Evolutionary conservation across 441 rosid genomes (phyloP), one percentile per base, ranked within the genome.

Genomic region (Bocquillonia castaneifolia): DNA sequence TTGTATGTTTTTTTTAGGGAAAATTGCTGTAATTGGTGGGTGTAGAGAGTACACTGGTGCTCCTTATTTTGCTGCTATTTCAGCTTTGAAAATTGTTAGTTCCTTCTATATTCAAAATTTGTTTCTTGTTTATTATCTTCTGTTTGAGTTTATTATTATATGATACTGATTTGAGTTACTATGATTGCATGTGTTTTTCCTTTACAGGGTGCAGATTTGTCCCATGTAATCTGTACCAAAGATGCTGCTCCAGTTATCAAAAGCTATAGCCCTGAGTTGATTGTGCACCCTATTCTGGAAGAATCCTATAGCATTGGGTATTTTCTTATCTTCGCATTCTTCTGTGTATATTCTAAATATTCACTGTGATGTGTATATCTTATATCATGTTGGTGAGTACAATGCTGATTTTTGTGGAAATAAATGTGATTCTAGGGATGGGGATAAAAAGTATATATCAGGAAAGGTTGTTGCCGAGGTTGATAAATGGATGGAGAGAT

Each of bases 11-110:
- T n/a, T n/a, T 40, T 54, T 82, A 91, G 99, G 97, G 77, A 93
- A 87, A 82, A 81, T 93, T 77, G 96, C 96, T 77, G 88, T 93
- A 63, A 74, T 91, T 59, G 99, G 99, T 69, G 99, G 99, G 18
- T 91, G 99, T 78, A 84, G 96, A 53, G 99, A 93, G 80, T 93
- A 93, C 81, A 93, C 97, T 1, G 97, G 97, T 62, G 99, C 97
- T 70, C 99, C 97, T 25, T 93, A 91, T 82, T 88, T 93, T 67
- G 92, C 97, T 20, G 93, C 99, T 66, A 93, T 93, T 75, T 93
- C 96, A 6, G 97, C 99, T 65, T 69, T 89, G 63, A 91, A 88
- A 82, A 85, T 91, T 71, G 97, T 93, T 25, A 75, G 86, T 78
- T 57, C 67, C 34, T 29, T 20, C 69, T 17, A 51, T 26, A 5